A percentile compares a stretch with the other conserved stretches of the same genome.
phyloP scores from a whole-genome alignment of 768 basidiomycete species.

The Symmetrospora coprosmae region DNA sequence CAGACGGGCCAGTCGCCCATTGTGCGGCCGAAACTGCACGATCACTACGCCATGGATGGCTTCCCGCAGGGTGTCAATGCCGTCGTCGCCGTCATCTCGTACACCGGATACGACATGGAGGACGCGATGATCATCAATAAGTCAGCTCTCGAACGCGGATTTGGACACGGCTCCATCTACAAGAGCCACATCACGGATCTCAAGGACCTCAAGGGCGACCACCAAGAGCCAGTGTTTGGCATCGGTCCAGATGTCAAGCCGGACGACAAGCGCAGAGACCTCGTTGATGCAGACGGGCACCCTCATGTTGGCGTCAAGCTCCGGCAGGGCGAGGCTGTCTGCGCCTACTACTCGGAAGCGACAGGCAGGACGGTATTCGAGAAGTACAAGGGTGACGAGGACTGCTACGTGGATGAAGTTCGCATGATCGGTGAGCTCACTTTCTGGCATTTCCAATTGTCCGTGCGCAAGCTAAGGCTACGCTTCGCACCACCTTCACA shows the following conservation, averaged over 20 bases:
- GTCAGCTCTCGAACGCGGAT: constrained; percentile 93
- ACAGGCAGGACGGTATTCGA: constrained; percentile 66
- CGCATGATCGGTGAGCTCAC: constrained; percentile 59
- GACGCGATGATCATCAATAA: constrained; percentile 99
- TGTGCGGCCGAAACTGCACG: constrained; percentile 79
- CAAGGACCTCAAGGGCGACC: constrained; percentile 60
- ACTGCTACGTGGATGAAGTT: constrained; percentile 75
- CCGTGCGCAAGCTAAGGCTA: background rate
- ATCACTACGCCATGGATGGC: constrained; percentile 91
- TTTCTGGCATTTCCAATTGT: background rate
- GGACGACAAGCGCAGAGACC: constrained; percentile 42
- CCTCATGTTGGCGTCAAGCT: constrained; percentile 62
- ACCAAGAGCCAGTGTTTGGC: constrained; percentile 61
- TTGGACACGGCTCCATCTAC: constrained; percentile 90
- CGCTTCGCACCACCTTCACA: constrained; percentile 33
- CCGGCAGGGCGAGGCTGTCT: constrained; percentile 60
- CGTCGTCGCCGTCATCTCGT: constrained; percentile 97
- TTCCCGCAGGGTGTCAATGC: constrained; percentile 98
- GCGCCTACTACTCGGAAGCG: constrained; percentile 74
- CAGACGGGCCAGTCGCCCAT: constrained; percentile 90
- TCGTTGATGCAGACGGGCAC: constrained; percentile 68
- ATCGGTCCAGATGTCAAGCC: constrained; percentile 55
- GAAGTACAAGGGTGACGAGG: constrained; percentile 94
- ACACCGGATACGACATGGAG: constrained; percentile 99
- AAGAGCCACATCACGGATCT: constrained; percentile 86